phyloP scores from a whole-genome alignment of 2,329 filamentous ascomycete genomes.

The Xylaria hypoxylon region DNA sequence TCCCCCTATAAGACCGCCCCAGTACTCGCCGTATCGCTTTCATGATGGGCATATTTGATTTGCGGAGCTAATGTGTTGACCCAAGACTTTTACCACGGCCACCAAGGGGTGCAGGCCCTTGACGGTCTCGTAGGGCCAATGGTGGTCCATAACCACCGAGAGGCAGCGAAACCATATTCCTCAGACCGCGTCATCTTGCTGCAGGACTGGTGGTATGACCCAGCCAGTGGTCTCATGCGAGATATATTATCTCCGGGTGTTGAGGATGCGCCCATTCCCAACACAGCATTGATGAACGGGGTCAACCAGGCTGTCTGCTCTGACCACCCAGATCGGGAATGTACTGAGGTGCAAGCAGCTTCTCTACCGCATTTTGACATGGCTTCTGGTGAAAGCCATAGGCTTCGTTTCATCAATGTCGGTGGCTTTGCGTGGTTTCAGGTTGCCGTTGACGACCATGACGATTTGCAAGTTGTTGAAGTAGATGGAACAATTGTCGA shows the following conservation, averaged over 20 bases:
- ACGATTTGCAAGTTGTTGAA: constrained; percentile 66
- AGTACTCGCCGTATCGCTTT: not conserved
- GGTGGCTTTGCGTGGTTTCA: constrained; percentile 79
- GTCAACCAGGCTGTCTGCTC: constrained; percentile 57
- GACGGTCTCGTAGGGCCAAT: constrained; percentile 75
- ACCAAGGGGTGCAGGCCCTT: constrained; percentile 71
- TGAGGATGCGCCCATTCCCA: constrained; percentile 57
- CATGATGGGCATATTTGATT: not conserved
- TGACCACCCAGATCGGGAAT: constrained; percentile 54
- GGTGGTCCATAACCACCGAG: constrained; percentile 69
- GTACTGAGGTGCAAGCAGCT: constrained; percentile 55
- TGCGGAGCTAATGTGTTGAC: constrained; percentile 37
- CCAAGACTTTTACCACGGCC: constrained; percentile 57
- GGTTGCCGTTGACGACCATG: constrained; percentile 75
- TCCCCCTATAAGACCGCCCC: not conserved
- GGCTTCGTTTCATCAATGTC: constrained; percentile 76
- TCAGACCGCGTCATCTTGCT: constrained; percentile 73
- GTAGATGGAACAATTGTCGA: constrained; percentile 76
- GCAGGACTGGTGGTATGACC: constrained; percentile 76
- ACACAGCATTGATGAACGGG: constrained; percentile 61
- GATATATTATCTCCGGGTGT: constrained; percentile 55
- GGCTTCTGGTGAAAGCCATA: constrained; percentile 68
- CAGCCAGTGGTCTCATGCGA: constrained; percentile 54
- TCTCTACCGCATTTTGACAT: constrained; percentile 59
- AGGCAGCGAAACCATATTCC: constrained; percentile 63